These are phyloP conservation scores for Termitomyces sp. DNA, from an alignment of 768 basidiomycete species.

Conservation along the genomic window DNA sequence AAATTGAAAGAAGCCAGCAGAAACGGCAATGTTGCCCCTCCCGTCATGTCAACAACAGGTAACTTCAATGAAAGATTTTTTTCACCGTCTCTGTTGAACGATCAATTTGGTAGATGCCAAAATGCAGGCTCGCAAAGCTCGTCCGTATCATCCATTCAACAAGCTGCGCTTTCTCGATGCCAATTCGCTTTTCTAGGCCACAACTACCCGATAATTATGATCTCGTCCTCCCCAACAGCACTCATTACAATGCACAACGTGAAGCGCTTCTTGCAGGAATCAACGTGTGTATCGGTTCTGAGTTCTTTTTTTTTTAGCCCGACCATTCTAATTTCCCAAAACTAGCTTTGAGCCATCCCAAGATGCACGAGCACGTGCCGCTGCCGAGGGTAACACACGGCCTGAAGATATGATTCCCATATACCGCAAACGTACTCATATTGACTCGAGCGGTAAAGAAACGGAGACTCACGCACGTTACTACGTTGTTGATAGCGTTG, in stretches of 20 bases:
- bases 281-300: conserved; percentile 45
- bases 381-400: conserved; percentile 65
- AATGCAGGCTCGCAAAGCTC: conserved; percentile 64
- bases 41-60: conserved; percentile 40
- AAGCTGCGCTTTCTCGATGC: neutral
- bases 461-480: conserved; percentile 59
- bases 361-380: conserved; percentile 65
- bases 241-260: conserved; percentile 99
- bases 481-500: conserved; percentile 88
- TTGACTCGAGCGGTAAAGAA: conserved; percentile 63
- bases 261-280: conserved; percentile 88
- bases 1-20: conserved; percentile 66
- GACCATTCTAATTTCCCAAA: neutral
- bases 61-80: conserved; percentile 3
- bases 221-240: conserved; percentile 92
- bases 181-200: conserved; percentile 39
- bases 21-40: conserved; percentile 34
- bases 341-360: conserved; percentile 71
- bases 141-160: conserved; percentile 35
- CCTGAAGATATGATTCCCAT: conserved; percentile 87
- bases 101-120: conserved; percentile 43
- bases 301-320: neutral
- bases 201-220: conserved; percentile 93
- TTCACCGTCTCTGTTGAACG: neutral
- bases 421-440: conserved; percentile 75